Evolutionary conservation across 192 early-diverging fungal species (phyloP).

Genomic region (Bifiguratus adelaidae): DNA sequence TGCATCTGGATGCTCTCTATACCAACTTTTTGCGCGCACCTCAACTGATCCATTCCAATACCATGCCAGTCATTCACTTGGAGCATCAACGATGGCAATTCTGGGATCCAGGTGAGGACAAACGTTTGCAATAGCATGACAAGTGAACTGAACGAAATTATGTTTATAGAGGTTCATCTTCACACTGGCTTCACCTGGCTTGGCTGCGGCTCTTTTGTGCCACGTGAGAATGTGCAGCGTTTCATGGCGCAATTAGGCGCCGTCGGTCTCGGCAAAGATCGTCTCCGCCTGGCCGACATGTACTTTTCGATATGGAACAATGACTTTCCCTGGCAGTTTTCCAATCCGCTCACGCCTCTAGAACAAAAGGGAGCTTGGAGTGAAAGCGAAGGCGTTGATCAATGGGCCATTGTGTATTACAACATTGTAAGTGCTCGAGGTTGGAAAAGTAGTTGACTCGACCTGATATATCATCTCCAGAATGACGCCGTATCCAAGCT

Average conservation of each 20-base stretch:
- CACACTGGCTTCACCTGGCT: slow-evolving; percentile 45
- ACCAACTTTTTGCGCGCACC: slow-evolving; percentile 42
- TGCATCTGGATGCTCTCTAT: slow-evolving; percentile 42
- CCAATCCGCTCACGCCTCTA: slow-evolving; percentile 28
- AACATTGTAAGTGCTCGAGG: slow-evolving; percentile 20
- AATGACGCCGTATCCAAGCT: slow-evolving; percentile 37
- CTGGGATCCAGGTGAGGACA: slow-evolving; percentile 27
- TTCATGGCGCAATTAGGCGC: slow-evolving; percentile 39
- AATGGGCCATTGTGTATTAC: slow-evolving; percentile 30
- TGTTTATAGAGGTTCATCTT: slow-evolving; percentile 23
- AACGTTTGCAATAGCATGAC: background rate
- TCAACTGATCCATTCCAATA: slow-evolving; percentile 38
- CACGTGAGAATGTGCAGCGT: slow-evolving; percentile 32
- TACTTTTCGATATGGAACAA: slow-evolving; percentile 52
- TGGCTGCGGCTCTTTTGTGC: slow-evolving; percentile 33
- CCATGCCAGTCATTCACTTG: slow-evolving; percentile 32
- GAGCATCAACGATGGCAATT: slow-evolving; percentile 41
- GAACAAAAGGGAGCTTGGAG: slow-evolving; percentile 29
- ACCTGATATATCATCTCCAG: slow-evolving; percentile 7
- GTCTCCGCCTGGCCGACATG: slow-evolving; percentile 29
- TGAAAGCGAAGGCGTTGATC: slow-evolving; percentile 31
- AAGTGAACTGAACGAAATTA: background rate
- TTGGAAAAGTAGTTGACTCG: background rate
- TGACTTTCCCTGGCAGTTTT: slow-evolving; percentile 43
- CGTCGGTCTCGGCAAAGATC: slow-evolving; percentile 29